Conservation (phyloP, 768 basidiomycete species). For the Phallus indusiatus region DNA sequence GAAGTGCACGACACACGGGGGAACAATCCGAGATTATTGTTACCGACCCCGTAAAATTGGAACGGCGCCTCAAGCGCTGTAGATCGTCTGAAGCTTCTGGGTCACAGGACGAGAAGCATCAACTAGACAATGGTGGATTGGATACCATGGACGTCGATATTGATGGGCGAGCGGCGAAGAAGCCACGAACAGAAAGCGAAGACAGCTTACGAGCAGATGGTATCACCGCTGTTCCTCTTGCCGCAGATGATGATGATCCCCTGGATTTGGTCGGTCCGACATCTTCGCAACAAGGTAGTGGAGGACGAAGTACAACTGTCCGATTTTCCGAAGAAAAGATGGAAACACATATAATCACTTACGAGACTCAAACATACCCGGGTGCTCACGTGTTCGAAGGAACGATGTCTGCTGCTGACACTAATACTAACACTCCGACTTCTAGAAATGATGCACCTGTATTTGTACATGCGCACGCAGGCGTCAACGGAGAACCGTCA, state of each 20-base stretch:
- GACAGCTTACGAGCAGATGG: not conserved
- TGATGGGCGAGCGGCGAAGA: slow-evolving; percentile 43
- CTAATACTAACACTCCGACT: not conserved
- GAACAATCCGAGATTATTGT: slow-evolving; percentile 60
- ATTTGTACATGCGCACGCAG: not conserved
- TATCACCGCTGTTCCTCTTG: slow-evolving; percentile 9
- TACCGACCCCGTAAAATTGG: slow-evolving; percentile 66
- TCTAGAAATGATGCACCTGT: not conserved
- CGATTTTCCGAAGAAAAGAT: slow-evolving; percentile 37
- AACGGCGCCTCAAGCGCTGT: slow-evolving; percentile 65
- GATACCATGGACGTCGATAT: slow-evolving; percentile 19
- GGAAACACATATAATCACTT: not conserved
- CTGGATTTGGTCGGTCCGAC: slow-evolving; percentile 29
- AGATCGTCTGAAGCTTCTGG: slow-evolving; percentile 45
- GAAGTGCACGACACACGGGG: slow-evolving; percentile 69
- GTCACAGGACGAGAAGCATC: slow-evolving; percentile 44
- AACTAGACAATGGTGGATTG: slow-evolving; percentile 8
- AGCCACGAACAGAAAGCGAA: slow-evolving; percentile 28
- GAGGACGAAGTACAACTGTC: slow-evolving; percentile 25
- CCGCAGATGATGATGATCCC: slow-evolving; percentile 41
- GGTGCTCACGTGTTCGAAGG: not conserved
- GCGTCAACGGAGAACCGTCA: not conserved
- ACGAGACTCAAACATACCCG: not conserved
- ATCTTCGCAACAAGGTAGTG: slow-evolving; percentile 19
- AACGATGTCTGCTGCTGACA: not conserved